phyloP scores from a whole-genome alignment of 805 yeast species.

The Candida odintsovae region DNA sequence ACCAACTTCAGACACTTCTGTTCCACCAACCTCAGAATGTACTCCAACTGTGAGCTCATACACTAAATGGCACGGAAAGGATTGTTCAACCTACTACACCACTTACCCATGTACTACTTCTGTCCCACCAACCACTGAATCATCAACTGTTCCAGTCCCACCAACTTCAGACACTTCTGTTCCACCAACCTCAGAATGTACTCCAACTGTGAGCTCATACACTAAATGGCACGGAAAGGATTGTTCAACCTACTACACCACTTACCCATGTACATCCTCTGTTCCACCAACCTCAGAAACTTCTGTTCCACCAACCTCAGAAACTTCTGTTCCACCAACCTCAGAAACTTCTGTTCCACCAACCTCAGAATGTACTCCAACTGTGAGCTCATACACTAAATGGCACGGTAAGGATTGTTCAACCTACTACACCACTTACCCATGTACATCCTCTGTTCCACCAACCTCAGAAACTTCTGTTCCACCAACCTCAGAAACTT shows the following conservation, averaged over 20 bases:
- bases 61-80: background rate
- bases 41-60: background rate
- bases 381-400: background rate
- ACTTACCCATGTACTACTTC: background rate
- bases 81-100: background rate
- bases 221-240: background rate
- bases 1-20: slow-evolving; percentile 1
- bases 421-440: background rate
- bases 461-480: no score
- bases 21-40: background rate
- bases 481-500: no score
- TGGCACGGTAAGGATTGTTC: background rate
- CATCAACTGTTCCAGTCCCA: no score
- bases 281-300: no score
- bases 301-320: slow-evolving; percentile 4
- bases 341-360: slow-evolving; percentile 1
- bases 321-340: slow-evolving; percentile 1
- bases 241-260: background rate
- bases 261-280: background rate
- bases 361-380: background rate
- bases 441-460: background rate
- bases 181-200: background rate
- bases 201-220: background rate
- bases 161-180: slow-evolving; percentile 2
- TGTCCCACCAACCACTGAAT: no score